Evolutionary conservation across 768 basidiomycete species (phyloP), one percentile per base, ranked within the genome.

Genomic region (Trametes meyenii): DNA sequence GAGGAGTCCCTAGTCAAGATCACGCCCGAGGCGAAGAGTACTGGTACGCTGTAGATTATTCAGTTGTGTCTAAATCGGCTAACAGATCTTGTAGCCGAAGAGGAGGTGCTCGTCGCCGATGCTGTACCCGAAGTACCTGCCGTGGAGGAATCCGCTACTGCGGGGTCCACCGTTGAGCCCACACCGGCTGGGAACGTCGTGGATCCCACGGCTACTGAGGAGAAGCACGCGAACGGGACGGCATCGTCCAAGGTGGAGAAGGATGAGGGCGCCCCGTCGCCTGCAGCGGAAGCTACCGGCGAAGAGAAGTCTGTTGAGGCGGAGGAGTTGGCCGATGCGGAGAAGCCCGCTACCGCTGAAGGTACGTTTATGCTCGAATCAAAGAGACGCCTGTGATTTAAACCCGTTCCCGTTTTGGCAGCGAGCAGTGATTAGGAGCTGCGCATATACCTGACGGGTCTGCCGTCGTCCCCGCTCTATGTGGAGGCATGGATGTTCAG

Each of bases 401-500:
- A n/a, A n/a, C n/a, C 17, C 2, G 4, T 12, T 14, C 23, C 14
- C 58, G n/a, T n/a, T n/a, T 50, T 13, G 33, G 16, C 33, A 52
- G 26, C 46, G 38, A 42, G 45, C 39, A 63, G 46, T 33, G 52
- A 58, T 51, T 55, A 43, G 51, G 29, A 16, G 24, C 35, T 26
- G 38, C 19, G 17, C 46, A n/a, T 50, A 64, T 59, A 64, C 62
- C 62, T 60, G 39, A 43, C 50, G 49, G 24, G 24, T 16, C 50
- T 13, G 50, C 39, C 43, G 45, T 53, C 45, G 33, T 40, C 16
- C 24, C 29, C 29, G 48, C 49, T 50, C 38, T 24, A 53, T 43
- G 55, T 48, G 55, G 50, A 52, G 38, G 61, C 61, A 62, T 43
- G 55, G 61, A 58, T 55, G 55, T 45, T 39, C 49, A 10, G 12